phyloP scores from a whole-genome alignment of 768 basidiomycete species.

The Amylocystis lapponica region DNA sequence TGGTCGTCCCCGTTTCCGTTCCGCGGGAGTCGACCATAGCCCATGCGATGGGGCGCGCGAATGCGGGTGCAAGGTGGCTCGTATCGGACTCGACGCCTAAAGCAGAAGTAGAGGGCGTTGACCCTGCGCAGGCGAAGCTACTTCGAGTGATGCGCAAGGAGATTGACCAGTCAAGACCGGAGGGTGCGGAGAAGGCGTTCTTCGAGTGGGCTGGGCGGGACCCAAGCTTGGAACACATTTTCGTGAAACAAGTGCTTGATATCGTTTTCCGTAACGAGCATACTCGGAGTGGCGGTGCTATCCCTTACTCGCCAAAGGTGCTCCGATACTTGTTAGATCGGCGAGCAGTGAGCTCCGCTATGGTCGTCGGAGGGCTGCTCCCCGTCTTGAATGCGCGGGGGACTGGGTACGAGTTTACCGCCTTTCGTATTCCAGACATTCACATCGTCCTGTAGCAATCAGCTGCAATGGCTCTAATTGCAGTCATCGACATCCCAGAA shows the following conservation, averaged over 20 bases:
- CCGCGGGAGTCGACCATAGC: slow-evolving; percentile 57
- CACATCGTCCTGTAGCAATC: slow-evolving; percentile 16
- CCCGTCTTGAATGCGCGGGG: slow-evolving; percentile 41
- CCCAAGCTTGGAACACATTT: slow-evolving; percentile 34
- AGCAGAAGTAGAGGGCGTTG: slow-evolving; percentile 1
- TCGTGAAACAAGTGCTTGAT: slow-evolving; percentile 56
- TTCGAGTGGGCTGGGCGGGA: slow-evolving; percentile 34
- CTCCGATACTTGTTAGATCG: slow-evolving; percentile 52
- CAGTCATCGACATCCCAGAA: slow-evolving; percentile 62
- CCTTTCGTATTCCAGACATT: background rate
- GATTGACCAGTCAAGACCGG: slow-evolving; percentile 38
- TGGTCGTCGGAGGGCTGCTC: slow-evolving; percentile 59
- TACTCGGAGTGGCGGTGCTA: slow-evolving; percentile 10
- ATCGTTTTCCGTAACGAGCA: slow-evolving; percentile 37
- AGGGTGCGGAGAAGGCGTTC: slow-evolving; percentile 55
- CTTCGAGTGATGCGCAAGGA: slow-evolving; percentile 33
- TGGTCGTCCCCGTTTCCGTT: slow-evolving; percentile 52
- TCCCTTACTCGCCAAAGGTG: slow-evolving; percentile 51
- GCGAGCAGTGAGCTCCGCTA: slow-evolving; percentile 49
- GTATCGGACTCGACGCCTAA: slow-evolving; percentile 3
- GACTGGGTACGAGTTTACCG: slow-evolving; percentile 61
- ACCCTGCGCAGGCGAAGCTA: slow-evolving; percentile 26
- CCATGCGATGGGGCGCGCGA: slow-evolving; percentile 51
- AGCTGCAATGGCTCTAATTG: slow-evolving; percentile 45
- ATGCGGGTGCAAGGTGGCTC: slow-evolving; percentile 43